These are phyloP conservation scores for Diaporthe capsici DNA, from an alignment of 2,329 filamentous ascomycete species.

Conservation along the genomic window DNA sequence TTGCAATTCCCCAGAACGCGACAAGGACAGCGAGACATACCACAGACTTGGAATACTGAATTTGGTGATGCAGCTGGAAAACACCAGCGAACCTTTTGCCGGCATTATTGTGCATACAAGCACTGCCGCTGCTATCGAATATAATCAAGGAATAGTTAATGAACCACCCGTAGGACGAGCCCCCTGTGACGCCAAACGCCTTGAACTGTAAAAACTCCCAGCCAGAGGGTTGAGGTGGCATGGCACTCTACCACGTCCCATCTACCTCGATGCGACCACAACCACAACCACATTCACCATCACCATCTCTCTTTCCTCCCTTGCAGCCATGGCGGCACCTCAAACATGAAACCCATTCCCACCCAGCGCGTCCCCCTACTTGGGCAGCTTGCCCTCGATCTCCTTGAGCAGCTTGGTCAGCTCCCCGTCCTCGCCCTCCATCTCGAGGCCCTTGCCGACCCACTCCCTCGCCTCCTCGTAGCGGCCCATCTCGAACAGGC, in stretches of 20 bases:
- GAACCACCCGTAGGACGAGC: background rate
- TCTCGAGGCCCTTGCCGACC: conserved; percentile 83
- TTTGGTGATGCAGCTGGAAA: background rate
- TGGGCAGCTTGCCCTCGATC: conserved; percentile 62
- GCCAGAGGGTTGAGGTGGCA: background rate
- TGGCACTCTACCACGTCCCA: background rate
- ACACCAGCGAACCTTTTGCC: background rate
- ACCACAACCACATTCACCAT: background rate
- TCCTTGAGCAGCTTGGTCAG: conserved; percentile 75
- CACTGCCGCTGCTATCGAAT: conserved; percentile 5
- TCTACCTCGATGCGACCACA: background rate
- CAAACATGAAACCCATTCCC: background rate
- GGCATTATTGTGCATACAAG: background rate
- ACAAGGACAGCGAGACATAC: background rate
- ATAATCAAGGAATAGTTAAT: background rate
- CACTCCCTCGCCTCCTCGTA: conserved; percentile 86
- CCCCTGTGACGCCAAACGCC: conserved; percentile 28
- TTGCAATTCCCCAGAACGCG: conserved; percentile 3
- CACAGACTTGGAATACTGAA: background rate
- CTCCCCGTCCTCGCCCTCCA: conserved; percentile 80
- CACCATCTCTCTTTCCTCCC: background rate
- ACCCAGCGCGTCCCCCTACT: conserved; percentile 43
- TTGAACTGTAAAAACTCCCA: background rate
- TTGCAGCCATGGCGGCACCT: background rate
- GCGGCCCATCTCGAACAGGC: conserved; percentile 90